Evolutionary conservation across 2,329 filamentous ascomycete species (phyloP).

Genomic region (Botrytis hyacinthi): DNA sequence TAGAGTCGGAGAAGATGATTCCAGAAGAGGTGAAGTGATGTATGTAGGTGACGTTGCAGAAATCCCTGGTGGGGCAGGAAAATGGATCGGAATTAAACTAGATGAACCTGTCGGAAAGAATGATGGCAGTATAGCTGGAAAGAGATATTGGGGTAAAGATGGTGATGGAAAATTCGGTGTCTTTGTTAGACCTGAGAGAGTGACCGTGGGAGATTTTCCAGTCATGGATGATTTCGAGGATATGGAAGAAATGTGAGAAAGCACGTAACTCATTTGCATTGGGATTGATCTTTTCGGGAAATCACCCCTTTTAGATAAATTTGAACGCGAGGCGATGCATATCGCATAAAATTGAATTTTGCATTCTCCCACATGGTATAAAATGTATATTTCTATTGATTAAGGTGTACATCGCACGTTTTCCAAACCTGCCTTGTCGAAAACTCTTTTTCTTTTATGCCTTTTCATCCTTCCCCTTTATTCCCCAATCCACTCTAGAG

Average conservation of each 20-base stretch:
- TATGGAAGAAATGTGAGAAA: slow-evolving; percentile 66
- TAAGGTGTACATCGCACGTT: not conserved
- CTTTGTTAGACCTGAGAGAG: slow-evolving; percentile 74
- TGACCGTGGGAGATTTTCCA: slow-evolving; percentile 73
- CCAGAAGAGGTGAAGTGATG: slow-evolving; percentile 63
- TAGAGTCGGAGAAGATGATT: slow-evolving; percentile 65
- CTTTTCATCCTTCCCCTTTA: not conserved
- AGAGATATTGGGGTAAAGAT: slow-evolving; percentile 61
- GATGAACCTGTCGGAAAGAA: slow-evolving; percentile 84
- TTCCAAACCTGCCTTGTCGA: not conserved
- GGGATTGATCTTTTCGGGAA: not conserved
- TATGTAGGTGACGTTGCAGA: slow-evolving; percentile 74
- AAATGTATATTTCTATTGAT: not conserved
- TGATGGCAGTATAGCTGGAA: slow-evolving; percentile 68
- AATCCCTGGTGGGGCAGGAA: slow-evolving; percentile 62
- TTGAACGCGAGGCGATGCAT: not conserved
- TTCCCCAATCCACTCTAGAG: not conserved
- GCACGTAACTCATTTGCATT: not conserved
- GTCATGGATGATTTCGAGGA: slow-evolving; percentile 71
- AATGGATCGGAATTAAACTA: slow-evolving; percentile 72
- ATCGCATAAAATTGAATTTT: not conserved
- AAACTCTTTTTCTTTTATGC: not conserved
- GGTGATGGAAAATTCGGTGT: slow-evolving; percentile 65
- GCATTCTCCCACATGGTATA: not conserved
- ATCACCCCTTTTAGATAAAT: not conserved